Evolutionary conservation across 2,329 filamentous ascomycete genomes (phyloP).

Genomic region (Fusarium sp.): DNA sequence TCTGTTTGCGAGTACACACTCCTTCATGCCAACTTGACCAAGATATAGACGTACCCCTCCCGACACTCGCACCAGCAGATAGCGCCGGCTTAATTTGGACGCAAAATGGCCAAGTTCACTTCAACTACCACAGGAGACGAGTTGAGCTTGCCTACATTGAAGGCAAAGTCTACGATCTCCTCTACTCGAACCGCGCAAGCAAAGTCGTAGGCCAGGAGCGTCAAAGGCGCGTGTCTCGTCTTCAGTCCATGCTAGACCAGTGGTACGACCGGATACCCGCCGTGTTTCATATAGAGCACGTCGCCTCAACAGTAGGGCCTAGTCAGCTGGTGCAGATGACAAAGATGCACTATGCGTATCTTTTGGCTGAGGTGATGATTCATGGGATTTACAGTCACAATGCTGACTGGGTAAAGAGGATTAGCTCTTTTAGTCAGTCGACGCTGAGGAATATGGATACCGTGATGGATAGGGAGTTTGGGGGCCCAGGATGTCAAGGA

Average conservation of each 20-base stretch:
- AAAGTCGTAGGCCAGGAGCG: conserved; percentile 48
- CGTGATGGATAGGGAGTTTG: not conserved
- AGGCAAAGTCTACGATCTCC: conserved; percentile 55
- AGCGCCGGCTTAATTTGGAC: conserved; percentile 51
- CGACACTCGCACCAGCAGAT: conserved; percentile 46
- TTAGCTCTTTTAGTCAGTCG: conserved; percentile 45
- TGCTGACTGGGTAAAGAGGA: conserved; percentile 52
- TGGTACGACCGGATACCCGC: conserved; percentile 52
- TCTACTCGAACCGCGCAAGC: conserved; percentile 49
- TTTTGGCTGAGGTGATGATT: conserved; percentile 51
- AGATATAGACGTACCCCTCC: conserved; percentile 56
- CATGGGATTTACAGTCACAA: conserved; percentile 55
- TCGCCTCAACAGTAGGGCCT: conserved; percentile 45
- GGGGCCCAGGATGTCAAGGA: not conserved
- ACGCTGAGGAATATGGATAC: conserved; percentile 40
- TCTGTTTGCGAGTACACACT: conserved; percentile 51
- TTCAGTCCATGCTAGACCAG: conserved; percentile 50
- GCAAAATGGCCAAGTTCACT: conserved; percentile 47
- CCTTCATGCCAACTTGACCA: conserved; percentile 54
- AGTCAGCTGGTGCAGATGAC: conserved; percentile 51
- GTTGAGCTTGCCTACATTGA: conserved; percentile 56
- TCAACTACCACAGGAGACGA: conserved; percentile 55
- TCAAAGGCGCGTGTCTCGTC: conserved; percentile 42
- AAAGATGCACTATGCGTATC: conserved; percentile 52
- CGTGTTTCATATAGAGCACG: conserved; percentile 50